Percentiles rank a stretch among this genome's conserved stretches.
These are phyloP conservation scores for Chaetothyriales sp. DNA, from an alignment of 2,329 filamentous ascomycete species.

Conservation along the genomic window DNA sequence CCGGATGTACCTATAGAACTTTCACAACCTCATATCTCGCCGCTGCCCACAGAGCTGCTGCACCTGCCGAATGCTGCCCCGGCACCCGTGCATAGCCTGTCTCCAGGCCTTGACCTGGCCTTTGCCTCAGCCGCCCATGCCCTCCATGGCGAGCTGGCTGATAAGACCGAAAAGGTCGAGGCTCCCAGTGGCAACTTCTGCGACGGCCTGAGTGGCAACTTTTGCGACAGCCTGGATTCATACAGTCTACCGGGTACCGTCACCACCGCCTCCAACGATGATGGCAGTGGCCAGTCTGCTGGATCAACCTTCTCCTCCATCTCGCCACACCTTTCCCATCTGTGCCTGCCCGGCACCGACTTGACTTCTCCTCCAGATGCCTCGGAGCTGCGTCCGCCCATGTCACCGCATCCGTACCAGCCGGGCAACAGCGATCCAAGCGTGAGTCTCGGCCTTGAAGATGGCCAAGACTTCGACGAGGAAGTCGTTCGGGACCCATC, in stretches of 20 bases:
- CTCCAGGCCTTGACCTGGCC: conserved; percentile 13
- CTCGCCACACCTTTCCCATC: conserved; percentile 36
- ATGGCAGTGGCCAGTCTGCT: conserved; percentile 21
- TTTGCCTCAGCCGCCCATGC: conserved; percentile 12
- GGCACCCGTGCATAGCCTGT: conserved; percentile 6
- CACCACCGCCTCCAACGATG: conserved; percentile 17
- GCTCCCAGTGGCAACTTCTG: background rate
- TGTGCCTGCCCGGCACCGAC: conserved; percentile 37
- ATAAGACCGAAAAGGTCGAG: background rate
- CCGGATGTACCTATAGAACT: background rate
- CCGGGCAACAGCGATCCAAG: conserved; percentile 15
- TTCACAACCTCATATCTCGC: background rate
- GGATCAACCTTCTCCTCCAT: conserved; percentile 24
- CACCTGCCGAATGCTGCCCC: background rate
- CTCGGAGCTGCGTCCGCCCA: conserved; percentile 19
- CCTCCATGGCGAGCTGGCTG: conserved; percentile 3
- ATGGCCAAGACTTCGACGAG: conserved; percentile 43
- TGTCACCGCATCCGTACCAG: conserved; percentile 20
- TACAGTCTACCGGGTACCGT: conserved; percentile 23
- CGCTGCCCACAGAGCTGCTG: background rate
- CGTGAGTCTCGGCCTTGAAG: conserved; percentile 3
- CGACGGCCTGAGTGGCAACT: background rate
- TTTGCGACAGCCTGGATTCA: conserved; percentile 17
- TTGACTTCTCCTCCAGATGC: conserved; percentile 29
- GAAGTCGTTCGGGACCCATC: conserved; percentile 35